A percentile compares a stretch with the other conserved stretches of the same genome.
Conservation (phyloP, 2,329 filamentous ascomycete species). For the Fusarium avenaceum region DNA sequence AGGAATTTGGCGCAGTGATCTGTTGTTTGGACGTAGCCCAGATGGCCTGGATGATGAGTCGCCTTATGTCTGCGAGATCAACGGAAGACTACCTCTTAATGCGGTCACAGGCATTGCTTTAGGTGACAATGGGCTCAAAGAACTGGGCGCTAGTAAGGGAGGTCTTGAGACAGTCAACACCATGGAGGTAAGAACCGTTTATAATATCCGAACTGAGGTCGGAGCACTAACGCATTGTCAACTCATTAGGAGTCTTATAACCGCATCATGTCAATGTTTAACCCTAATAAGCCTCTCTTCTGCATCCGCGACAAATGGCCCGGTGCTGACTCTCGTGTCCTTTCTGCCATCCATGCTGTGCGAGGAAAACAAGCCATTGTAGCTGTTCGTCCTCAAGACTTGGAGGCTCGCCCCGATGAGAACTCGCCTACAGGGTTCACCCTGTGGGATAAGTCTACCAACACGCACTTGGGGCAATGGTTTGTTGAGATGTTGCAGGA, state of each 20-base stretch:
- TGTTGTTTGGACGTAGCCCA: conserved; percentile 23
- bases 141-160: conserved; percentile 13
- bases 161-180: conserved; percentile 14
- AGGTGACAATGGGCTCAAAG: neutral
- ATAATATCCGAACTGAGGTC: rapidly evolving
- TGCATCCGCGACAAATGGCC: conserved; percentile 22
- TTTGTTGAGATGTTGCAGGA: conserved; percentile 31
- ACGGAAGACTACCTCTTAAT: conserved; percentile 31
- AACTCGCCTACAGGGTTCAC: conserved; percentile 4
- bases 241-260: conserved; percentile 4
- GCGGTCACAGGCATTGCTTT: conserved; percentile 12
- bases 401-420: conserved; percentile 17
- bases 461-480: conserved; percentile 19
- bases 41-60: conserved; percentile 8
- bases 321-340: conserved; percentile 19
- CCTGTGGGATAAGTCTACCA: conserved; percentile 8
- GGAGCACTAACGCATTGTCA: neutral
- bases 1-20: conserved; percentile 31
- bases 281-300: conserved; percentile 19
- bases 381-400: conserved; percentile 16
- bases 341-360: neutral
- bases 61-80: conserved; percentile 29
- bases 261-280: conserved; percentile 13
- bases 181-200: conserved; percentile 8
- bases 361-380: neutral